These are phyloP conservation scores for Asterionellopsis glacialis DNA, from an alignment of 108 stramenopile genomes.

Conservation along the genomic window DNA sequence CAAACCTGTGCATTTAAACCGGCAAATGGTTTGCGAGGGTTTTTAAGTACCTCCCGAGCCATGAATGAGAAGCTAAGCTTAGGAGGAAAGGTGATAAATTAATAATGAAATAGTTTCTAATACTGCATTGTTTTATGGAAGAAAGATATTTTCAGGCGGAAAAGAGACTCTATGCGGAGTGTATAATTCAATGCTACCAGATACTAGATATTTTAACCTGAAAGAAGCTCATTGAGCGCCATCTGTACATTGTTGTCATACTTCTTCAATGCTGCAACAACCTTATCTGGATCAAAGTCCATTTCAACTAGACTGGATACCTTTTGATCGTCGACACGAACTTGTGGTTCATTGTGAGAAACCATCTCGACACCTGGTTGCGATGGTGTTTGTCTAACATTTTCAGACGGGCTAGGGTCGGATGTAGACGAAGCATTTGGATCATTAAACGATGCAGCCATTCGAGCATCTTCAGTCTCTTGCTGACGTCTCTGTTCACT, in stretches of 20 bases:
- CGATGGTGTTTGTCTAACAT: background rate
- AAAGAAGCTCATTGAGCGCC: slow-evolving; percentile 47
- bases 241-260: slow-evolving; percentile 53
- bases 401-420: background rate
- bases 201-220: too few relatives aligned
- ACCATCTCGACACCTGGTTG: slow-evolving; percentile 14
- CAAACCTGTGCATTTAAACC: slow-evolving; percentile 47
- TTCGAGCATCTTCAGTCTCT: slow-evolving; percentile 38
- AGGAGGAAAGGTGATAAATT: too few relatives aligned
- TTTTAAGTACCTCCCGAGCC: too few relatives aligned
- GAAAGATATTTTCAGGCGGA: too few relatives aligned
- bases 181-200: too few relatives aligned
- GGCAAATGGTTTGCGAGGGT: background rate
- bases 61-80: too few relatives aligned
- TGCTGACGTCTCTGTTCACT: slow-evolving; percentile 14
- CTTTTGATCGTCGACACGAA: slow-evolving; percentile 51
- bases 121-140: too few relatives aligned
- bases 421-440: background rate
- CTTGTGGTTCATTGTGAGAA: slow-evolving; percentile 6
- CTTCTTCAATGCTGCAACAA: slow-evolving; percentile 40
- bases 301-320: slow-evolving; percentile 50
- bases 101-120: too few relatives aligned
- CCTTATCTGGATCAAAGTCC: slow-evolving; percentile 56
- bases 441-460: slow-evolving; percentile 30
- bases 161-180: too few relatives aligned